A percentile compares a stretch with the other conserved stretches of the same genome.
These are phyloP conservation scores for Poronia punctata DNA, from an alignment of 495 filamentous ascomycete genomes.

Conservation along the genomic window DNA sequence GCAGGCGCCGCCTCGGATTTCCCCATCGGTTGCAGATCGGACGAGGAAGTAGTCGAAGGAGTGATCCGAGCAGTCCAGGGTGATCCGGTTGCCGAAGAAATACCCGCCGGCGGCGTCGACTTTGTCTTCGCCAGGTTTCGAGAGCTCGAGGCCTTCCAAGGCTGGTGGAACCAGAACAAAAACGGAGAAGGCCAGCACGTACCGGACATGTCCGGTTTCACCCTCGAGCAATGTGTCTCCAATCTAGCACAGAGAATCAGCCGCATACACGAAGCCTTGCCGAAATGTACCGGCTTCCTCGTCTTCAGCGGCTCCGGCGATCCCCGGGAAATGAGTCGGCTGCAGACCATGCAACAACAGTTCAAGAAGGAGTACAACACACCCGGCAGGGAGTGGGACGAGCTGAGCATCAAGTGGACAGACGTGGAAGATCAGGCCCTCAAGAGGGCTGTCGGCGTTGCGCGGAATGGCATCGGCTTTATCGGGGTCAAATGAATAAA, in stretches of 20 bases:
- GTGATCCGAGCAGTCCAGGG: constrained; percentile 63
- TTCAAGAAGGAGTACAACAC: constrained; percentile 70
- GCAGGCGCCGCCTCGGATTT: constrained; percentile 65
- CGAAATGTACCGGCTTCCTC: constrained; percentile 77
- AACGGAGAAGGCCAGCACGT: constrained; percentile 17
- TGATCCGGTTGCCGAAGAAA: constrained; percentile 52
- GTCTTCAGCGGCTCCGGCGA: constrained; percentile 88
- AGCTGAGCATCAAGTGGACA: constrained; percentile 84
- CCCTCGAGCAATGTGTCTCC: constrained; percentile 43
- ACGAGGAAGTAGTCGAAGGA: constrained; percentile 66
- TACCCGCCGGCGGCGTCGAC: constrained; percentile 67
- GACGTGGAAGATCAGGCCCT: constrained; percentile 77
- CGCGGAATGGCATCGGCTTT: constrained; percentile 75
- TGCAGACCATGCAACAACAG: constrained; percentile 64
- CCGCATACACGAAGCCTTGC: constrained; percentile 65
- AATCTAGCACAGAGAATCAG: constrained; percentile 51
- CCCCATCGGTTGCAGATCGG: constrained; percentile 64
- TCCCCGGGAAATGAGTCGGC: constrained; percentile 64
- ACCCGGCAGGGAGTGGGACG: constrained; percentile 73
- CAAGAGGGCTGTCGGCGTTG: constrained; percentile 58
- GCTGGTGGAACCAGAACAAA: constrained; percentile 68
- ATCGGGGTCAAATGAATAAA: constrained; percentile 69
- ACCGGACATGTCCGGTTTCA: constrained; percentile 29
- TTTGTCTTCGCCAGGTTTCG: constrained; percentile 86
- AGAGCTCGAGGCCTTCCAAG: constrained; percentile 71